A percentile compares a stretch with the other conserved stretches of the same genome.
Conservation (phyloP, 2,329 filamentous ascomycete genomes). For the Lasiodiplodia gonubiensis region DNA sequence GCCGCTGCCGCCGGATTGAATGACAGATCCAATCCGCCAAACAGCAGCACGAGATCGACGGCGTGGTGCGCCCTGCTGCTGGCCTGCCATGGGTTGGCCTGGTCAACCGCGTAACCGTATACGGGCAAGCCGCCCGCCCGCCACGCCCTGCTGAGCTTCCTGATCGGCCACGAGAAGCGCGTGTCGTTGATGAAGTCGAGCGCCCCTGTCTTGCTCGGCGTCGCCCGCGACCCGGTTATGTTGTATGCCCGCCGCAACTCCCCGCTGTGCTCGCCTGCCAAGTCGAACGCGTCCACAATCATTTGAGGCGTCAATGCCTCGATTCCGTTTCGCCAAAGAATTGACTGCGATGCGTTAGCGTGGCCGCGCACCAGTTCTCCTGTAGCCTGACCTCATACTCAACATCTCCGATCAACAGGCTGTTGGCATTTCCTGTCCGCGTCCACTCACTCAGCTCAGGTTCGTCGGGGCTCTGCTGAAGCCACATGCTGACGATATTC, state of each 20-base stretch:
- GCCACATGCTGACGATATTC: constrained; percentile 51
- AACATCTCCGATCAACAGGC: constrained; percentile 52
- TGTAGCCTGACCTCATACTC: constrained; percentile 42
- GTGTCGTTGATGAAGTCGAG: constrained; percentile 48
- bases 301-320: constrained; percentile 43
- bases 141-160: constrained; percentile 31
- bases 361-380: background rate
- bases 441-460: constrained; percentile 46
- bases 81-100: constrained; percentile 55
- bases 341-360: constrained; percentile 40
- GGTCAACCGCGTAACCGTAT: constrained; percentile 53
- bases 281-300: constrained; percentile 45
- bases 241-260: constrained; percentile 47
- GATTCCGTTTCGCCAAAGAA: constrained; percentile 54
- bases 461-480: constrained; percentile 46
- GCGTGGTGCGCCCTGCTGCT: constrained; percentile 56
- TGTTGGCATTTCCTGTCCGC: constrained; percentile 41
- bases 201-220: constrained; percentile 49
- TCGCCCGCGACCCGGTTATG: constrained; percentile 48
- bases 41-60: constrained; percentile 54
- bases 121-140: constrained; percentile 35
- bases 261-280: constrained; percentile 37
- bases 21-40: constrained; percentile 48
- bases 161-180: constrained; percentile 40
- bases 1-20: constrained; percentile 43